These are phyloP conservation scores for Myriosclerotinia scirpicola DNA, from an alignment of 2,329 filamentous ascomycete species.

Conservation along the genomic window DNA sequence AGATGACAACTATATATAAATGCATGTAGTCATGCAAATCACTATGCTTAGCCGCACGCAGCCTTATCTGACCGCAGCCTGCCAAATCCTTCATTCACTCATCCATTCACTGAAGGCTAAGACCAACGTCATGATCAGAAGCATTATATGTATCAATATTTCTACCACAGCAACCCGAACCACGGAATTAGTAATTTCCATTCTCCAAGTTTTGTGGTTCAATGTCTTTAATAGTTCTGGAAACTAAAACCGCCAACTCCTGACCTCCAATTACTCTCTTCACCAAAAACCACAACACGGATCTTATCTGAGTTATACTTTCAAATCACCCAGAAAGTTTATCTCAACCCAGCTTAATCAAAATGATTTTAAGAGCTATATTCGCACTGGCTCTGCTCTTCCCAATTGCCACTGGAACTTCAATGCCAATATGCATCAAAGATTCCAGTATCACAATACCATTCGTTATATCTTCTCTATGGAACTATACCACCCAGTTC, in stretches of 20 bases:
- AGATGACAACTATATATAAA: background rate
- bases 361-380: background rate
- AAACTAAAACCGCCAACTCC: background rate
- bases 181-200: background rate
- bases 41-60: constrained; percentile 15
- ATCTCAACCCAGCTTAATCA: background rate
- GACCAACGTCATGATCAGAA: background rate
- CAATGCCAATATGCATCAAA: background rate
- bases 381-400: background rate
- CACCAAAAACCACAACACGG: background rate
- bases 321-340: background rate
- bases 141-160: background rate
- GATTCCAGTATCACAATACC: background rate
- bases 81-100: constrained; percentile 14
- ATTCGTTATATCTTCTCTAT: background rate
- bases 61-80: constrained; percentile 16
- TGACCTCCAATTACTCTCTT: background rate
- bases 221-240: constrained; percentile 5
- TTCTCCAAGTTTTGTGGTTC: background rate
- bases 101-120: constrained; percentile 1
- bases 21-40: background rate
- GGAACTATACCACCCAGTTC: background rate
- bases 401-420: background rate
- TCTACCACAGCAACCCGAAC: background rate
- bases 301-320: background rate